Evolutionary conservation across 225 moss, liverwort and hornwort genomes (phyloP).

Genomic region (Sphagnum contortum): DNA sequence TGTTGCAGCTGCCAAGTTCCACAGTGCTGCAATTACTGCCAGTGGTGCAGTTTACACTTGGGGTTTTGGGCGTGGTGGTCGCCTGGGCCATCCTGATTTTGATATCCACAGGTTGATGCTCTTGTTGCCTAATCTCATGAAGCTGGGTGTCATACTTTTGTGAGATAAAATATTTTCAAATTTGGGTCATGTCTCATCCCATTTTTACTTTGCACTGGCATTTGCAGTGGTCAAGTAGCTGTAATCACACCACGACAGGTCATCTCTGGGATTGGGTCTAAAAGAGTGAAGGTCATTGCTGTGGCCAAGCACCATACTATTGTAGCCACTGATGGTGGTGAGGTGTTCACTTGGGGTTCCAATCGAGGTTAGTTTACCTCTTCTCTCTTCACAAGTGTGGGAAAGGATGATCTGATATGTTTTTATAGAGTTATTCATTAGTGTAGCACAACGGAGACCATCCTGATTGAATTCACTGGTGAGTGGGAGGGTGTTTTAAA

Average conservation of each 20-base stretch:
- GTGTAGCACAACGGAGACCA: too few relatives aligned
- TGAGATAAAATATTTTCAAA: too few relatives aligned
- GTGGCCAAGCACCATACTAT: conserved; percentile 96
- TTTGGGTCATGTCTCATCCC: too few relatives aligned
- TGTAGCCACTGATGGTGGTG: conserved; percentile 76
- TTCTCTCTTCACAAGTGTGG: too few relatives aligned
- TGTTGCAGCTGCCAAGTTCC: conserved; percentile 89
- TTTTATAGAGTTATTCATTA: too few relatives aligned
- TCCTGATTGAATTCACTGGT: too few relatives aligned
- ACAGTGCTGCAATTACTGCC: conserved; percentile 84
- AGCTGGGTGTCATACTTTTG: too few relatives aligned
- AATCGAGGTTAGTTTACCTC: conserved; percentile 65
- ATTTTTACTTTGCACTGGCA: conserved; percentile 1
- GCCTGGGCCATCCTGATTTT: conserved; percentile 96
- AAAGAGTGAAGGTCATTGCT: conserved; percentile 71
- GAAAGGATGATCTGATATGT: too few relatives aligned
- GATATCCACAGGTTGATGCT: conserved; percentile 77
- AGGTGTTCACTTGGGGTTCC: conserved; percentile 97
- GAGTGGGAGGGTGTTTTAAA: too few relatives aligned
- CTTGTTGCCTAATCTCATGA: too few relatives aligned
- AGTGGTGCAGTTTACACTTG: conserved; percentile 83
- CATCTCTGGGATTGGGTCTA: conserved; percentile 59
- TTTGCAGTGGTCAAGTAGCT: conserved; percentile 91
- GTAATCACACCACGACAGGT: conserved; percentile 89
- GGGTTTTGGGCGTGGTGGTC: conserved; percentile 99